Percentiles rank a stretch among this genome's conserved stretches.
Conservation (phyloP, 163 green algal genomes). For the Coccomyxa subellipsoidea region DNA sequence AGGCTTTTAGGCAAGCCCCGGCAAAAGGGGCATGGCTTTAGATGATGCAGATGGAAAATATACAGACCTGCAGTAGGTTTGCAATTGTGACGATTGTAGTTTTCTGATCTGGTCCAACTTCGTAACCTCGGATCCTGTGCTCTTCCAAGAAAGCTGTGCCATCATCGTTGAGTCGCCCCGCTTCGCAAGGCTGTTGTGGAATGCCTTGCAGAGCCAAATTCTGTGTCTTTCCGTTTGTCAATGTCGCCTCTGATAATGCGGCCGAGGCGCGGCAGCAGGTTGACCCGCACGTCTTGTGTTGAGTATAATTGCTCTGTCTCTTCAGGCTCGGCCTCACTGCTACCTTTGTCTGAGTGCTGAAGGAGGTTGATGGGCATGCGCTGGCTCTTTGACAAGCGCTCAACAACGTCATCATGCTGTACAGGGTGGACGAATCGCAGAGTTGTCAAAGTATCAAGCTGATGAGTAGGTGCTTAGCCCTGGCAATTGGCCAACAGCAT, state of each 20-base stretch:
- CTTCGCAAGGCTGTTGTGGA: background rate
- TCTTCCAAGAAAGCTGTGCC: slow-evolving; percentile 49
- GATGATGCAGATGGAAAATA: background rate
- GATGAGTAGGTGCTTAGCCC: background rate
- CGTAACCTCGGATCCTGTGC: slow-evolving; percentile 74
- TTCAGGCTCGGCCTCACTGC: background rate
- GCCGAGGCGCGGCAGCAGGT: background rate
- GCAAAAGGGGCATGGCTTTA: background rate
- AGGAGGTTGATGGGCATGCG: background rate
- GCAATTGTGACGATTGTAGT: slow-evolving; percentile 78
- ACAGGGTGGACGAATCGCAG: background rate
- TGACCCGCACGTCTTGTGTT: background rate
- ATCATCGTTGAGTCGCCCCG: background rate
- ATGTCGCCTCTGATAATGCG: background rate
- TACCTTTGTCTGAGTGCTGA: background rate
- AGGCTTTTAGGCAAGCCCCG: too few species aligned
- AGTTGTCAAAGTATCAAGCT: too few species aligned
- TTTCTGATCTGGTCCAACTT: slow-evolving; percentile 75
- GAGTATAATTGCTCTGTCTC: background rate
- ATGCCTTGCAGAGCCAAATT: background rate
- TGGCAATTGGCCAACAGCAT: background rate
- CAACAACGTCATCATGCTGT: background rate
- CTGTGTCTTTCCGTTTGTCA: background rate
- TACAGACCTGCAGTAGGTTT: slow-evolving; percentile 79
- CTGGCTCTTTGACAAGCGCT: background rate